phyloP scores from a whole-genome alignment of 441 rosid genomes.

The Croton setiger region DNA sequence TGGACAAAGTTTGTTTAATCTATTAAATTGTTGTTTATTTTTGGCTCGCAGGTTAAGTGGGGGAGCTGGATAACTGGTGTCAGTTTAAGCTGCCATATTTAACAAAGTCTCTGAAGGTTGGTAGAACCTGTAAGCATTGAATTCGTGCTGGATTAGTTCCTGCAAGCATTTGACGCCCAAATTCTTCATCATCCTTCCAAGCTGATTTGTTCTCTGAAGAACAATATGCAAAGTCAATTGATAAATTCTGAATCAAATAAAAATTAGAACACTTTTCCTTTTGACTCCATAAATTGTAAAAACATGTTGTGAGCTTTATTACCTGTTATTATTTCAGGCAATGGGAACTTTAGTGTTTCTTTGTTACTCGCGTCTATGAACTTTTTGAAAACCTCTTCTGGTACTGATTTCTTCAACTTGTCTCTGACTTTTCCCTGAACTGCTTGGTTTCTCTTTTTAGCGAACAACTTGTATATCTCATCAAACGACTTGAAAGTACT shows the following conservation, averaged over 20 bases:
- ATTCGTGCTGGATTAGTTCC: conserved; percentile 59
- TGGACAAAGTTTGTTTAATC: not conserved
- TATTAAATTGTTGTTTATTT: not conserved
- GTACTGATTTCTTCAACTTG: conserved; percentile 38
- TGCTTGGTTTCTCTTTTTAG: conserved; percentile 27
- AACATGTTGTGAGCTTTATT: conserved; percentile 12
- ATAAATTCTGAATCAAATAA: conserved; percentile 3
- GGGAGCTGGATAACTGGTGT: not conserved
- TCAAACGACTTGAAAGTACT: conserved; percentile 44
- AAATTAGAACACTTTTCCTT: not conserved
- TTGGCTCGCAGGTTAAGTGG: not conserved
- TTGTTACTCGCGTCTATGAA: conserved; percentile 27
- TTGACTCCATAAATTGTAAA: not conserved
- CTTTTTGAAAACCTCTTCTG: conserved; percentile 28
- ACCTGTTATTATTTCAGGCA: conserved; percentile 57
- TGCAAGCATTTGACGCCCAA: conserved; percentile 69
- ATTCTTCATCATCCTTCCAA: conserved; percentile 58
- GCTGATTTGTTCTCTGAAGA: conserved; percentile 42
- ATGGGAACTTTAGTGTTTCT: conserved; percentile 34
- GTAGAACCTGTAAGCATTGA: conserved; percentile 43
- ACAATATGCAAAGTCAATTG: not conserved
- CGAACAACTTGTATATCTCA: conserved; percentile 45
- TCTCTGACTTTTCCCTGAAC: conserved; percentile 21
- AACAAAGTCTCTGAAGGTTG: conserved; percentile 1
- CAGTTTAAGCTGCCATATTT: not conserved